Conservation (phyloP, 2,329 filamentous ascomycete species). For the Fusarium sp. region DNA sequence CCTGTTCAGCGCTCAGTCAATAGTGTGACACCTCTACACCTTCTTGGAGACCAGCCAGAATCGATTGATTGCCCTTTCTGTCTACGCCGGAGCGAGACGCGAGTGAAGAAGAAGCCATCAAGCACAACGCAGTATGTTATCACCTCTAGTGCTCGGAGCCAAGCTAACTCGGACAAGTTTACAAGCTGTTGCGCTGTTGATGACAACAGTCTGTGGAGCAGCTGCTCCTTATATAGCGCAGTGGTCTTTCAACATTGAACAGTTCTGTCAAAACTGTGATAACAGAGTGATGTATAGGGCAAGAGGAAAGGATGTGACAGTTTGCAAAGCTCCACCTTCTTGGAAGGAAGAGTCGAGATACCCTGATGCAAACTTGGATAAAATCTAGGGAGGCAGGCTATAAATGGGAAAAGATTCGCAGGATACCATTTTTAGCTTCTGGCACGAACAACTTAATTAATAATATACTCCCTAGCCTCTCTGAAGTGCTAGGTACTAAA, state of each 20-base stretch:
- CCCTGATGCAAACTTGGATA: neutral
- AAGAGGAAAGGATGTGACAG: neutral
- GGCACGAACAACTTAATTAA: no score
- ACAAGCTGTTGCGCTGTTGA: neutral
- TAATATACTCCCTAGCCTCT: no score
- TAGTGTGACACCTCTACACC: neutral
- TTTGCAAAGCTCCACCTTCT: neutral
- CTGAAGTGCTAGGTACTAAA: no score
- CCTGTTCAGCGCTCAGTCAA: neutral
- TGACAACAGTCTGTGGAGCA: slow-evolving; percentile 8
- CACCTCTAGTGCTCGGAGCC: rapidly evolving
- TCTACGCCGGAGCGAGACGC: neutral
- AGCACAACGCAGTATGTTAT: neutral
- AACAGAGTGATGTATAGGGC: slow-evolving; percentile 4
- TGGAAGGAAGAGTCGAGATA: slow-evolving; percentile 10
- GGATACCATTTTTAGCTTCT: no score
- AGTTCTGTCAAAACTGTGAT: neutral
- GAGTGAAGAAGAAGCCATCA: slow-evolving; percentile 1
- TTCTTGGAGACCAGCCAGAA: neutral
- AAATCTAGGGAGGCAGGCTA: no score
- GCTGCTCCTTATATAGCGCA: slow-evolving; percentile 7
- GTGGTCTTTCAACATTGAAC: slow-evolving; percentile 10
- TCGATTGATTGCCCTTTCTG: slow-evolving; percentile 2
- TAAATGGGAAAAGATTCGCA: no score
- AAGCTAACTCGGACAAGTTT: neutral